Evolutionary conservation across 2,329 filamentous ascomycete species (phyloP), one percentile per base, ranked within the genome.

Genomic region (Mollisia scopiformis): DNA sequence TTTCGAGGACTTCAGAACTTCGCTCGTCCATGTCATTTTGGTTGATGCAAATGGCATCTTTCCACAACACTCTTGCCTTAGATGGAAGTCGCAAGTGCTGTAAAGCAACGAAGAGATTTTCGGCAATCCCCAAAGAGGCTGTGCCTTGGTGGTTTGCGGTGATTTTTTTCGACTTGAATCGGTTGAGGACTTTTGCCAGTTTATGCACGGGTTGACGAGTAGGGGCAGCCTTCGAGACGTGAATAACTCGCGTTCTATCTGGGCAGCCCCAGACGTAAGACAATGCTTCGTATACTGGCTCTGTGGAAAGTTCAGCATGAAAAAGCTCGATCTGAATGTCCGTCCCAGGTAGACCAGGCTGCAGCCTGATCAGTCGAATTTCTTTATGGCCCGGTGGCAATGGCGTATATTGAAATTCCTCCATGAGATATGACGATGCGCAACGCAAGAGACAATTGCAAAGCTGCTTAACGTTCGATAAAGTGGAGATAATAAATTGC

Each of bases 61-160:
- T 60, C 69, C 69, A 71, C 10, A 71, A 59, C 11, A 54, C 35
- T 66, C 71, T 49, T 69, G 74, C 23, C 76, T 68, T 5, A 74
- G 76, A 21, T 75, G 76, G 50, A 72, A 78, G 37, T 75, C 76
- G 1, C 71, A 74, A 60, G 79, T 76, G 55, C 13, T 51, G 46
- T 16, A 65, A 35, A 28, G 63, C 63, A 8, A 59, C 19, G 21
- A 47, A 39, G 27, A 65, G 57, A 31, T 65, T 65, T 27, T 56
- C 13, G 3, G 55, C 56, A 25, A 65, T 54, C 11, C 23, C 47
- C 6, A 65, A 25, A 1, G 28, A 50, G 4, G 54, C 28, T 41
- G n/a, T 52, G 13, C 11, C 53, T 5, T 50, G 19, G 14, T 21
- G 23, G 21, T 30, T 28, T 35, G 39, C 16, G 5, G 37, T 16